Base-by-base conservation (phyloP, 352 stramenopile species). In the Blastocystis sp. region DNA sequence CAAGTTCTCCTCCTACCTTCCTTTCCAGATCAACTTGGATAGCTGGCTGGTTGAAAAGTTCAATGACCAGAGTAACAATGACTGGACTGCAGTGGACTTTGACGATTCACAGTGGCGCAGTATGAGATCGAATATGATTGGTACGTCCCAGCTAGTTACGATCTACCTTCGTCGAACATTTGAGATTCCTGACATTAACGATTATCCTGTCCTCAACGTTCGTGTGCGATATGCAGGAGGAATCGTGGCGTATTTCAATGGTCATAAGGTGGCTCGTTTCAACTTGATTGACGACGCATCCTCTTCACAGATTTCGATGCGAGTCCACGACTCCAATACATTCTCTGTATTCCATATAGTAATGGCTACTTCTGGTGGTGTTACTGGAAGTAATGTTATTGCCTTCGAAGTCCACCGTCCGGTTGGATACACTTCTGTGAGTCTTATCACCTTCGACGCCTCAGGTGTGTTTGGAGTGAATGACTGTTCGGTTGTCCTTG, bases 1-100 rank as follows among this genome's bases (percentile, higher is more conserved):
- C 11, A 13, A 1, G 11, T 73, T 73, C 30, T 66, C 73, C 16
- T 85, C 73, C 8, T 47, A 66, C 9, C 20, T 85, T 2, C 73
- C 73, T 24, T 85, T 85, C 53, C 73, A 85, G 56, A 85, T 85
- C 56, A 59, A 59, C 20, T n/a, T 13, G 50, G 50, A 59, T 59
- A n/a, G 20, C 20, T 59, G 50, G 50, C 50, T n/a, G 50, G 50
- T 59, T n/a, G 50, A 59, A n/a, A 59, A 59, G 50, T 59, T 59
- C 50, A n/a, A n/a, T 13, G 50, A 59, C 20, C 50, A n/a, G 11
- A n/a, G 11, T 3, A n/a, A n/a, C 13, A 59, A 13, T 37, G 64
- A 34, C n/a, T 81, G 70, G 70, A 81, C 55, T 3, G 50, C 16
- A 11, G 39, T 59, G 5, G 55, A 39, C 55, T 81, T 81, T 41